Evolutionary conservation across 139 green algal species (phyloP).

Genomic region (Chlamydomonas sphaeroides): DNA sequence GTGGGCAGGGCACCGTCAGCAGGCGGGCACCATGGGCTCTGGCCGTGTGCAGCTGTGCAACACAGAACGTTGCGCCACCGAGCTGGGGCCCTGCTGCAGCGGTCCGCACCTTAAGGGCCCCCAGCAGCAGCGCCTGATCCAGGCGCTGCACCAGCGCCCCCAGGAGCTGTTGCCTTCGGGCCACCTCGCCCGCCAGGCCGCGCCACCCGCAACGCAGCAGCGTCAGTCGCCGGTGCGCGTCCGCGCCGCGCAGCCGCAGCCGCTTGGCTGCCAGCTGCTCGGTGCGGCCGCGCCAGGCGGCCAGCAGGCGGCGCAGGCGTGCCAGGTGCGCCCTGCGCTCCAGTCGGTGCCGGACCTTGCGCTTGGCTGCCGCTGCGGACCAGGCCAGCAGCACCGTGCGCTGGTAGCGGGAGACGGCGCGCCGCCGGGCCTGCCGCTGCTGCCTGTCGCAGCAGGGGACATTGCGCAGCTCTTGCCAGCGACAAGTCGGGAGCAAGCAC

Average conservation of each 20-base stretch:
- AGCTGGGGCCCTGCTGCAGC: too few relatives aligned
- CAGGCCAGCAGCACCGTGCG: conserved; percentile 20
- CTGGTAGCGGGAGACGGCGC: not conserved
- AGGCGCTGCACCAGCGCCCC: conserved; percentile 13
- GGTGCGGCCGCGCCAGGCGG: not conserved
- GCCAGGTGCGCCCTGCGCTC: not conserved
- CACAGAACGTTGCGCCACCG: too few relatives aligned
- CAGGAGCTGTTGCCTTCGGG: not conserved
- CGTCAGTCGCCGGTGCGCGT: not conserved
- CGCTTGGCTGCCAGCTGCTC: not conserved
- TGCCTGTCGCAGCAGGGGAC: not conserved
- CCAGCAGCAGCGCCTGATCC: too few relatives aligned
- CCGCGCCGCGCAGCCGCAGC: not conserved
- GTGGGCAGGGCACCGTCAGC: too few relatives aligned
- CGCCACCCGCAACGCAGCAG: conserved; percentile 5
- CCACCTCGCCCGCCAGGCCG: not conserved
- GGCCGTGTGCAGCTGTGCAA: too few relatives aligned
- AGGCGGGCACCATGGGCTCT: too few relatives aligned
- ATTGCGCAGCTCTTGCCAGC: too few relatives aligned
- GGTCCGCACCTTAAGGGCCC: conserved; percentile 19
- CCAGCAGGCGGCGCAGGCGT: conserved; percentile 27
- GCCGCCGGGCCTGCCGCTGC: conserved; percentile 11
- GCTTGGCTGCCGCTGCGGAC: not conserved
- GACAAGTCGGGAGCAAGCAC: too few relatives aligned
- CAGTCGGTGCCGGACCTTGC: not conserved